These are phyloP conservation scores for Trichophyton mentagrophytes DNA, from an alignment of 2,329 filamentous ascomycete genomes.

Conservation along the genomic window DNA sequence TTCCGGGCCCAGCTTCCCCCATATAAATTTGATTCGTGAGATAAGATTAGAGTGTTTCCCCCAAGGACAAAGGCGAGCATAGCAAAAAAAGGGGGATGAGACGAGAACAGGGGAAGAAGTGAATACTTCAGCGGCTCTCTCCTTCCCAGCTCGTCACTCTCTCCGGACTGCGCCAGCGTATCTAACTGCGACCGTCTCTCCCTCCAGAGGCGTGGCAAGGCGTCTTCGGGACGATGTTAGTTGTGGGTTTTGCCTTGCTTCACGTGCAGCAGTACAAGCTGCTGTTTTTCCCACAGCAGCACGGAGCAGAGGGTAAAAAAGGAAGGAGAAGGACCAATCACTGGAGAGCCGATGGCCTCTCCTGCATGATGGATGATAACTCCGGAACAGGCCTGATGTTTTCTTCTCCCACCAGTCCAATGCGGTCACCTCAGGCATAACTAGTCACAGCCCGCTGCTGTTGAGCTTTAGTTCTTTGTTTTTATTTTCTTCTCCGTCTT, in stretches of 20 bases:
- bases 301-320: background rate
- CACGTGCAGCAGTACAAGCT: background rate
- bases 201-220: background rate
- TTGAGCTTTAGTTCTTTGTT: background rate
- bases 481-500: background rate
- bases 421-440: background rate
- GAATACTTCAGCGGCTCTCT: background rate
- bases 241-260: background rate
- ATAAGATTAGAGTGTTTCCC: no score
- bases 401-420: background rate
- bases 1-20: background rate
- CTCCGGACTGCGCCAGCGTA: background rate
- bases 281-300: background rate
- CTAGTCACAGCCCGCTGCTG: background rate
- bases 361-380: background rate
- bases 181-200: background rate
- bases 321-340: background rate
- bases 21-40: background rate
- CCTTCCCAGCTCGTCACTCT: background rate
- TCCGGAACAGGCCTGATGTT: background rate
- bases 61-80: no score
- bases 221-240: background rate
- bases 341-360: background rate
- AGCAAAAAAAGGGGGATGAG: background rate
- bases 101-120: background rate